Percentiles rank a stretch among this genome's conserved stretches.
Conservation (phyloP, 345 rosid genomes). For the Syzygium grande region DNA sequence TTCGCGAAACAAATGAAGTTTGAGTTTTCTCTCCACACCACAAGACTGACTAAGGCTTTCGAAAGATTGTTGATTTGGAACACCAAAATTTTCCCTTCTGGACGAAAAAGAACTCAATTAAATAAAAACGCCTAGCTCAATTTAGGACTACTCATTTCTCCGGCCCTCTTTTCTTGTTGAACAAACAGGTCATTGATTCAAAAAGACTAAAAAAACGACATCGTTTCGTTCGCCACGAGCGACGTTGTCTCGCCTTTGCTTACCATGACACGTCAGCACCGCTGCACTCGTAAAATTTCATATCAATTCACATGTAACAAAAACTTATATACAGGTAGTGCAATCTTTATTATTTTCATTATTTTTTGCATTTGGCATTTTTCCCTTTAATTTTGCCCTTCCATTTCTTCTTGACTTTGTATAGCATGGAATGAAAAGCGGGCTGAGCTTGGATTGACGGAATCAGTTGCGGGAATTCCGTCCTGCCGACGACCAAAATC, state of each 20-base stretch:
- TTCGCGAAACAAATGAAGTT: too few species aligned
- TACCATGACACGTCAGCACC: neutral
- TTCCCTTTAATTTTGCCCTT: neutral
- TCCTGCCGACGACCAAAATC: neutral
- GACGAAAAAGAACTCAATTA: too few species aligned
- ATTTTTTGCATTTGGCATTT: neutral
- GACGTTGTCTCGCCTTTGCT: neutral
- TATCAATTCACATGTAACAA: neutral
- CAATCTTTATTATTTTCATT: too few species aligned
- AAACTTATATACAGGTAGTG: neutral
- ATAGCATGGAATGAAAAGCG: neutral
- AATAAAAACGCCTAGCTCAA: too few species aligned
- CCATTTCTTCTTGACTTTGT: neutral
- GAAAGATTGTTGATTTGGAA: too few species aligned
- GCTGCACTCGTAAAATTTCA: neutral
- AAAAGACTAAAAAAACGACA: neutral
- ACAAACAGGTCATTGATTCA: fast-evolving
- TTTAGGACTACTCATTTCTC: neutral
- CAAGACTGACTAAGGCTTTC: neutral
- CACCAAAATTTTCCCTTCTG: too few species aligned
- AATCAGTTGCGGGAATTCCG: neutral
- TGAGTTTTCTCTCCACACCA: neutral
- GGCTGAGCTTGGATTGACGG: neutral
- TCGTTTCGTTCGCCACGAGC: fast-evolving
- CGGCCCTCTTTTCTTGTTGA: neutral